These are phyloP conservation scores for Rhodotorula sp. DNA, from an alignment of 1,284 basidiomycete genomes.

Conservation along the genomic window DNA sequence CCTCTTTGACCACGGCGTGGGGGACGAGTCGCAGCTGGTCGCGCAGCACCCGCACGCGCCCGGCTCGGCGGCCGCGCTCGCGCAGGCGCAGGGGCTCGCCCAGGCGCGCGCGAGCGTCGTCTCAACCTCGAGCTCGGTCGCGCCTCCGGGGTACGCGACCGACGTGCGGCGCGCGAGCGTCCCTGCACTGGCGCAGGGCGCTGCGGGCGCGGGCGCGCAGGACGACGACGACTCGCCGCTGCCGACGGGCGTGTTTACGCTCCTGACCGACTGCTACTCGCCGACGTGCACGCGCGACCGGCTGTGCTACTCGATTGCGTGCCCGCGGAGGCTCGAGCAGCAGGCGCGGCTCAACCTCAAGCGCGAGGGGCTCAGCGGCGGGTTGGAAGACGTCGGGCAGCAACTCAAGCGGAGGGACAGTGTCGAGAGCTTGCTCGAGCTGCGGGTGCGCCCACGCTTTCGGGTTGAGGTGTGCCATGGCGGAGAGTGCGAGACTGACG, in stretches of 20 bases:
- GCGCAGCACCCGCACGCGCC: conserved; percentile 27
- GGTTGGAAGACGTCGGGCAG: conserved; percentile 15
- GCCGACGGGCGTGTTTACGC: conserved; percentile 93
- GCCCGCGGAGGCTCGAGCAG: conserved; percentile 89
- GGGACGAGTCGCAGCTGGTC: conserved; percentile 1
- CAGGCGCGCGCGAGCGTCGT: not conserved
- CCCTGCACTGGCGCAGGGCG: conserved; percentile 43
- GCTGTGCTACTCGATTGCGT: conserved; percentile 95
- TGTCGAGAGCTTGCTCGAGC: conserved; percentile 76
- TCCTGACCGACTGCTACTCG: conserved; percentile 96
- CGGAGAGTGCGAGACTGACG: not conserved
- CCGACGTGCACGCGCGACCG: conserved; percentile 92
- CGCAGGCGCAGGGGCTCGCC: conserved; percentile 9
- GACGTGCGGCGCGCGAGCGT: too few species aligned
- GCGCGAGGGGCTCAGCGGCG: conserved; percentile 60
- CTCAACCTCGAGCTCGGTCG: too few species aligned
- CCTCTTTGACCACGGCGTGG: conserved; percentile 8
- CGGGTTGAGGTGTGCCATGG: too few species aligned
- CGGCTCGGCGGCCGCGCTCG: conserved; percentile 14
- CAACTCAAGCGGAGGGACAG: conserved; percentile 73
- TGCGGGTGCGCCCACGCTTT: conserved; percentile 61
- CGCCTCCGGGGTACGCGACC: too few species aligned
- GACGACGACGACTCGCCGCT: conserved; percentile 61
- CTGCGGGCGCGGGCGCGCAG: conserved; percentile 13
- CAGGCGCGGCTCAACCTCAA: conserved; percentile 87